Base-by-base conservation (phyloP, 495 filamentous ascomycete species). In the Podospora pseudopauciseta region DNA sequence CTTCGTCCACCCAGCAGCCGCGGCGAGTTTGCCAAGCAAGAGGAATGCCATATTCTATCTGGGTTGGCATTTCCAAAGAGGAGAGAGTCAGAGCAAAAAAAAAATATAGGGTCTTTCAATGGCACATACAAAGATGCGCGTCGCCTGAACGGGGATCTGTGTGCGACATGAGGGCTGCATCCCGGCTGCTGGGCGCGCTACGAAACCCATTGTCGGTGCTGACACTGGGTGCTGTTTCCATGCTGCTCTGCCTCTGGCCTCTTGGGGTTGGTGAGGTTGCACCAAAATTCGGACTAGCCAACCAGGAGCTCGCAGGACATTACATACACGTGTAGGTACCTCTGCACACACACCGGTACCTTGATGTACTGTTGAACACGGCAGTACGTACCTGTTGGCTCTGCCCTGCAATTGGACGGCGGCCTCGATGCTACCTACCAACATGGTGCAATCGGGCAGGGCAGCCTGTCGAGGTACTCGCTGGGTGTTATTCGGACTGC, bases 291-390 rank as follows among this genome's bases (percentile, higher is more conserved):
- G 19, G 61, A 63, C n/a, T 32, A 63, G 20, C 65, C 49, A 63
- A 27, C 59, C 60, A 65, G 62, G 19, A 63, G 32, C 30, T 32
- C 2, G 39, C 39, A 49, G 39, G 9, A 16, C 13, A 49, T 49
- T 49, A 11, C 39, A 49, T 27, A 61, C 27, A 49, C 23, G 34
- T 39, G 11, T 39, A 77, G 72, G 75, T 77, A 77, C 72, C 72
- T 71, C 63, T 74, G 71, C 71, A 70, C 59, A 61, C 61, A 56
- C 32, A 19, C 62, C 60, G 72, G 75, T 77, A 77, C 74, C 68
- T 71, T 61, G 66, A 72, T 74, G 75, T 77, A 77, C 75, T 70
- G 68, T 19, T n/a, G 7, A 26, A 58, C 23, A 58, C 55, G 55
- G 18, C 4, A 58, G 55, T 58, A 58, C 55, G 64, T 34, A 55